Evolutionary conservation across 2,329 filamentous ascomycete species (phyloP), one percentile per base, ranked within the genome.

Genomic region (Nothophaeocryptopus gaeumannii): DNA sequence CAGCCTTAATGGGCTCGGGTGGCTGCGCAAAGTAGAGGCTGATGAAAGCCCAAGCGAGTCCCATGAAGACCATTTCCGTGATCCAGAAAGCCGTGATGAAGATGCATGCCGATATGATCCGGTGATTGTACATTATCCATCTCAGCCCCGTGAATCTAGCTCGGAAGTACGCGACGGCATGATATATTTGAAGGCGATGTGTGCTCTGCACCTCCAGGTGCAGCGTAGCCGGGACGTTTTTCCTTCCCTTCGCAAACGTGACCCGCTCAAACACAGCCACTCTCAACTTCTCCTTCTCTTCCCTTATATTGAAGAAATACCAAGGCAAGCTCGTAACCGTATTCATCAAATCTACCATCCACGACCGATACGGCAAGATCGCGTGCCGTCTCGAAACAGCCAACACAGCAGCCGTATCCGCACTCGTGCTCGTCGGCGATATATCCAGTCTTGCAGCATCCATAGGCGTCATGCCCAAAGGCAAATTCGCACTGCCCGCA

Each of bases 121-220:
- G 82, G 72, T 92, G 85, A 54, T 89, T 84, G 63, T 93, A 93
- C 88, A 99, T 95, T 47, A 91, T 62, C 82, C 87, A 93, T 41
- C 81, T 76, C 53, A 96, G 68, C 0, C 92, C 92, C 2, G 52
- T 47, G 56, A 96, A 83, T 45, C 83, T 79, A 4, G 92, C 91
- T 26, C 80, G 83, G 55, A 97, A 82, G 2, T 78, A 79, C 31
- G 95, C 77, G 11, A 71, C 73, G 3, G 81, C 84, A 14, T 74
- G 74, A 67, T 96, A 96, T 5, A 95, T 81, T 67, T 95, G 88
- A 63, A 96, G 77, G 3, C 58, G 55, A 58, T 83, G 78, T 4
- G 80, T 79, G 14, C 83, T 84, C 58, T 90, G 82, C 1, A 95
- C 70, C 63, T 95, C 88, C 0, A 88, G 60, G n/a, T 77, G 71